Percentiles rank a stretch among this genome's conserved stretches.
phyloP scores from a whole-genome alignment of 73 alveolate genomes.

The Paramecium primaurelia region DNA sequence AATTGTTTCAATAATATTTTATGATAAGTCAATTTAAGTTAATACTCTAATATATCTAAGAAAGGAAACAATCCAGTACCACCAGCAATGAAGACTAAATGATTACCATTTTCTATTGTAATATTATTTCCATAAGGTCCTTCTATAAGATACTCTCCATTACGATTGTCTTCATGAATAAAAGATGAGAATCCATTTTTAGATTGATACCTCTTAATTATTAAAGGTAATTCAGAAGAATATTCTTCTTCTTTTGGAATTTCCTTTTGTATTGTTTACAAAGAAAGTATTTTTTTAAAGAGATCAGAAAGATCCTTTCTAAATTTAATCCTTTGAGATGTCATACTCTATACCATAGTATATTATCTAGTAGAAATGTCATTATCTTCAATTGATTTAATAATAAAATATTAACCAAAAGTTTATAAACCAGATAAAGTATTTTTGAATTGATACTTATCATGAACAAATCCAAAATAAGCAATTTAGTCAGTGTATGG shows the following conservation, averaged over 20 bases:
- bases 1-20: neutral
- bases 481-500: neutral
- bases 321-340: neutral
- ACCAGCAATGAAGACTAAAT: neutral
- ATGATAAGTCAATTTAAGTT: neutral
- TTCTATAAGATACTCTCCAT: neutral
- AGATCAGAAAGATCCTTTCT: neutral
- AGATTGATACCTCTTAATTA: neutral
- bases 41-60: neutral
- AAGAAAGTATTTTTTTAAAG: neutral
- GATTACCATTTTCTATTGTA: neutral
- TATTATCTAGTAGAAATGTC: neutral
- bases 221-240: neutral
- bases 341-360: neutral
- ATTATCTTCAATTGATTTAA: neutral
- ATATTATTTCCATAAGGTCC: neutral
- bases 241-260: neutral
- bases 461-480: neutral
- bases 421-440: neutral
- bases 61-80: constrained; percentile 32
- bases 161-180: neutral
- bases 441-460: neutral
- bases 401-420: neutral
- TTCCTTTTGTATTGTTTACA: neutral
- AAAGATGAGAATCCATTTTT: neutral